A percentile compares a stretch with the other conserved stretches of the same genome.
Conservation (phyloP, 1,284 basidiomycete genomes). For the Microbotryomycetes sp. region DNA sequence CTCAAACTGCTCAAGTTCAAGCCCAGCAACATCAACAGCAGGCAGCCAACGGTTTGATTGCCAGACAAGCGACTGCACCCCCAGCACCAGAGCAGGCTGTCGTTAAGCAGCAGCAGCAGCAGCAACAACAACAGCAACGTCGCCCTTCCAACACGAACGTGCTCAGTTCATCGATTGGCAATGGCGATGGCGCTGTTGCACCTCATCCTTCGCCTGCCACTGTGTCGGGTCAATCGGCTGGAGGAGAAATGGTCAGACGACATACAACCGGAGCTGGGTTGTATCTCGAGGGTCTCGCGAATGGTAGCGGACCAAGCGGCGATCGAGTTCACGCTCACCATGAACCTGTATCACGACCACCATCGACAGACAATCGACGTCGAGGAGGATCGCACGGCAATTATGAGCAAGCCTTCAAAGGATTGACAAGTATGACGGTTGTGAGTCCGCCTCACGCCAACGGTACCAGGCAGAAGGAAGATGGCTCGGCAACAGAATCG, state of each 20-base stretch:
- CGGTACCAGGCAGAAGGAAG: too few species aligned
- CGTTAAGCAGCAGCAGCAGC: neutral
- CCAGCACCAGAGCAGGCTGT: neutral
- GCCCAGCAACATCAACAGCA: slow-evolving; percentile 7
- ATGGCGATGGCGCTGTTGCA: slow-evolving; percentile 8
- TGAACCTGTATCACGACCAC: neutral
- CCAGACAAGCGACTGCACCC: neutral
- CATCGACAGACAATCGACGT: neutral
- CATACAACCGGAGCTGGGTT: slow-evolving; percentile 27
- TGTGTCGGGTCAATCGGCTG: slow-evolving; percentile 2
- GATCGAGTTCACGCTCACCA: neutral
- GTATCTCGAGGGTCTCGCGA: slow-evolving; percentile 14
- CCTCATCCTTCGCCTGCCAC: slow-evolving; percentile 17
- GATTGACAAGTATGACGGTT: neutral
- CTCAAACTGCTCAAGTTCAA: slow-evolving; percentile 9
- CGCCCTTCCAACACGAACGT: neutral
- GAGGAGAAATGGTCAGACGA: slow-evolving; percentile 1
- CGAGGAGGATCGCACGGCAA: neutral
- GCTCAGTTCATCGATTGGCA: neutral
- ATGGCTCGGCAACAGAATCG: neutral
- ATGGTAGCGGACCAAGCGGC: neutral
- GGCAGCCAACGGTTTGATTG: neutral
- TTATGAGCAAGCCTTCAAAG: neutral
- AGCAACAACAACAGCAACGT: neutral
- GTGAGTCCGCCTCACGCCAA: neutral